Evolutionary conservation across 306 rosid genomes (phyloP).

Genomic region (Clitoria ternatea): DNA sequence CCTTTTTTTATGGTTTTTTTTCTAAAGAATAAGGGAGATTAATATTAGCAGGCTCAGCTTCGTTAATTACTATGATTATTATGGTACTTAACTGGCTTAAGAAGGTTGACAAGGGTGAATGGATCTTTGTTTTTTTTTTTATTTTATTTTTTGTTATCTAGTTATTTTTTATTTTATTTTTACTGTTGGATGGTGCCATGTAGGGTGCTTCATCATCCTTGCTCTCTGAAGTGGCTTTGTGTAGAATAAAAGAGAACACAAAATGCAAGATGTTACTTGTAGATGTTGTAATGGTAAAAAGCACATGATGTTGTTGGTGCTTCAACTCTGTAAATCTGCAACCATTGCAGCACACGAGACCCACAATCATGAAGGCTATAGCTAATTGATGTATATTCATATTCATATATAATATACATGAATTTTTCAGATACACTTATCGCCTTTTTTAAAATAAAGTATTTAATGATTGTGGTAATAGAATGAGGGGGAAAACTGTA

Average conservation of each 20-base stretch:
- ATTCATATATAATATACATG: neutral
- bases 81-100: conserved; percentile 18
- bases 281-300: conserved; percentile 17
- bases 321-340: conserved; percentile 24
- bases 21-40: conserved; percentile 32
- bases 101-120: conserved; percentile 19
- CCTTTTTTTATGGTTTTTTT: conserved; percentile 25
- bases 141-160: neutral
- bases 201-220: neutral
- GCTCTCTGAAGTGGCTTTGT: conserved; percentile 18
- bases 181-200: conserved; percentile 10
- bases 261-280: neutral
- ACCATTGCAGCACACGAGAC: conserved; percentile 1
- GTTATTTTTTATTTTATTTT: too few species aligned
- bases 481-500: neutral
- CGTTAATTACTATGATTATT: conserved; percentile 8
- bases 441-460: neutral
- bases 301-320: conserved; percentile 11
- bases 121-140: conserved; percentile 24
- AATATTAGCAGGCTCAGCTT: neutral
- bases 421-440: neutral
- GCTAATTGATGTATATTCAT: conserved; percentile 14
- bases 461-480: neutral
- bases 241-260: conserved; percentile 15
- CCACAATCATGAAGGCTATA: neutral